Conservation (phyloP, 768 basidiomycete genomes). For the Kwoniella europaea region DNA sequence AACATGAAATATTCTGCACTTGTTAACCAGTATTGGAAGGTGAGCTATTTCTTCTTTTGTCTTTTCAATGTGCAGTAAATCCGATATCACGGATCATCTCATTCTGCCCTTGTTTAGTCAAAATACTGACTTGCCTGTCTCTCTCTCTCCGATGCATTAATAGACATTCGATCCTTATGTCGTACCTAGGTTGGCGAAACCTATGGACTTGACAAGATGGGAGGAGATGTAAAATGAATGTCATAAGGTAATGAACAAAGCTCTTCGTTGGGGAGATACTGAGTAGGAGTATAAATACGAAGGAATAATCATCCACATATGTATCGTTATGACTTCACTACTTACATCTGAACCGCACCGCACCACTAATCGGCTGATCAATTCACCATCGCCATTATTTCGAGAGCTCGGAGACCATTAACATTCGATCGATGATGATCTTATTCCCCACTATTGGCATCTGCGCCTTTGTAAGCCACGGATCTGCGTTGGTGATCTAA, state of each 20-base stretch:
- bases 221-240: constrained; percentile 43
- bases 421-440: background rate
- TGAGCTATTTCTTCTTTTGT: constrained; percentile 18
- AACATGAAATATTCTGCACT: constrained; percentile 6
- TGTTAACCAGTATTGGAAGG: constrained; percentile 51
- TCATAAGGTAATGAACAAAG: background rate
- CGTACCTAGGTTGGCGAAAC: constrained; percentile 54
- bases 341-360: too few relatives aligned
- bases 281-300: too few relatives aligned
- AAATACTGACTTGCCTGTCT: background rate
- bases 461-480: too few relatives aligned
- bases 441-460: background rate
- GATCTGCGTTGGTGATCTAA: too few relatives aligned
- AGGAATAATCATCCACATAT: too few relatives aligned
- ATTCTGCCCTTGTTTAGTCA: background rate
- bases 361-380: too few relatives aligned
- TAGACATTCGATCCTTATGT: constrained; percentile 59
- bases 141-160: background rate
- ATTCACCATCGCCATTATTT: too few relatives aligned
- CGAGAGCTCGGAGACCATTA: background rate
- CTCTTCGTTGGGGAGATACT: background rate
- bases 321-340: too few relatives aligned
- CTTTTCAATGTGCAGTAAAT: background rate
- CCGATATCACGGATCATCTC: constrained; percentile 11
- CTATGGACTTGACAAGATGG: constrained; percentile 58